Conservation (phyloP, 257 asterid species). For the Solanum piurae region DNA sequence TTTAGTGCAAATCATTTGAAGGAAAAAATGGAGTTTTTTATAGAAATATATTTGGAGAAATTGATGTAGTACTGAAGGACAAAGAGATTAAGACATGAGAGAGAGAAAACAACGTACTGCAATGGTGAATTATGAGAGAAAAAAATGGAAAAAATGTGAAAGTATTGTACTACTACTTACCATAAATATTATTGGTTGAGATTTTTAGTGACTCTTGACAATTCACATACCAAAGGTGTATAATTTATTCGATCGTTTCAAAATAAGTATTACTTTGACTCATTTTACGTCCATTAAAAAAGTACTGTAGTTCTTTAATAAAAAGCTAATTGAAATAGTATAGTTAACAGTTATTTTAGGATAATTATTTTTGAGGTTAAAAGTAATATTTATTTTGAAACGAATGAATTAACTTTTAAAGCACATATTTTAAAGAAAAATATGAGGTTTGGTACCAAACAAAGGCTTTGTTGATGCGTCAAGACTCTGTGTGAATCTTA, state of each 20-base stretch:
- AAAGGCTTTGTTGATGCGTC: background rate
- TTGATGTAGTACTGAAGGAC: background rate
- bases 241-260: fast-evolving
- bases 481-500: background rate
- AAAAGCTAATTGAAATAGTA: too few species aligned
- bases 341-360: too few species aligned
- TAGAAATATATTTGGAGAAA: background rate
- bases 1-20: background rate
- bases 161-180: background rate
- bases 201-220: background rate
- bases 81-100: background rate
- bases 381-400: too few species aligned
- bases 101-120: background rate
- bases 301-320: too few species aligned
- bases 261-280: background rate
- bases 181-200: background rate
- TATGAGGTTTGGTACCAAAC: background rate
- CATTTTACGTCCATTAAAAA: background rate
- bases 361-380: too few species aligned
- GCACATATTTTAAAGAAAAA: background rate
- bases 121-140: background rate
- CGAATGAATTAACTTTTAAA: too few species aligned
- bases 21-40: background rate
- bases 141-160: background rate
- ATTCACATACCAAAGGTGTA: background rate